Percentiles rank a stretch among this genome's conserved stretches.
phyloP scores from a whole-genome alignment of 768 basidiomycete species.

The Pleurotus djamor region DNA sequence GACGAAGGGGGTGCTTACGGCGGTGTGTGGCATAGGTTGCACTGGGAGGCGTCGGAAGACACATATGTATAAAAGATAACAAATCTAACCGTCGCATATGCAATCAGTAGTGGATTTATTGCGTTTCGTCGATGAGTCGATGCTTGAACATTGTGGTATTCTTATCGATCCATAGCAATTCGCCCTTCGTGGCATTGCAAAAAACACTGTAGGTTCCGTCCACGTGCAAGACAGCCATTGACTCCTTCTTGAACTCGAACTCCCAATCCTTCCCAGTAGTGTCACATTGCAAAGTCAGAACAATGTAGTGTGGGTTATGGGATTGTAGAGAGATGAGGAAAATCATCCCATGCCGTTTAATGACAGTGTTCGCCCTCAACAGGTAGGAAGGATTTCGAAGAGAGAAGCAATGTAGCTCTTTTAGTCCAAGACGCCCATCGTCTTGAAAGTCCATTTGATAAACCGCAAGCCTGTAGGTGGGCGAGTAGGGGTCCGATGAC shows the following conservation, averaged over 20 bases:
- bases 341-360: neutral
- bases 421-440: neutral
- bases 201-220: neutral
- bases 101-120: too few relatives aligned
- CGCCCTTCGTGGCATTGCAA: neutral
- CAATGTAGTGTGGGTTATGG: neutral
- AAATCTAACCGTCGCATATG: neutral
- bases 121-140: neutral
- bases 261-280: neutral
- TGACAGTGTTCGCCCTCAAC: neutral
- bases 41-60: too few relatives aligned
- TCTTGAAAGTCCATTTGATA: neutral
- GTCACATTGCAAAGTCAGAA: neutral
- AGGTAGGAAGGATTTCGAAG: neutral
- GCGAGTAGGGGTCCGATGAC: neutral
- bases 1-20: too few relatives aligned
- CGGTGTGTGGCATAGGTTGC: too few relatives aligned
- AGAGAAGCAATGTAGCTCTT: neutral
- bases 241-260: neutral
- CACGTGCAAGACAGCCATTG: neutral
- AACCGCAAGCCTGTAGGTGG: neutral
- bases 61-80: too few relatives aligned
- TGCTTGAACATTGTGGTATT: neutral
- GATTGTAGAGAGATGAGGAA: neutral
- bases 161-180: neutral